Conservation (phyloP, 2,329 filamentous ascomycete genomes). For the Alternaria postmessia region DNA sequence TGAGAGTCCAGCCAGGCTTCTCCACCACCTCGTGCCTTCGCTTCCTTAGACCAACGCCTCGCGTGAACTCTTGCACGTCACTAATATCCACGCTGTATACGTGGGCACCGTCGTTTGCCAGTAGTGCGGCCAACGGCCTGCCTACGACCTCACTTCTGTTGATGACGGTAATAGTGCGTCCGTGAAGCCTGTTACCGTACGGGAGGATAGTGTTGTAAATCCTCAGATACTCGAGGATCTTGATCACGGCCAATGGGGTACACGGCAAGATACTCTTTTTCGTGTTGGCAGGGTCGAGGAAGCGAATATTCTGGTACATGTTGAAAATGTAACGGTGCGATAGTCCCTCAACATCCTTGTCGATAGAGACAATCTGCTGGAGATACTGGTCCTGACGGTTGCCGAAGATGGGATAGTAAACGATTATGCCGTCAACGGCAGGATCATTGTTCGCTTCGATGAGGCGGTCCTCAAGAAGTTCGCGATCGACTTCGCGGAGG, state of each 20-base stretch:
- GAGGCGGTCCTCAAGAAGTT: constrained; percentile 88
- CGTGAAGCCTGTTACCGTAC: constrained; percentile 90
- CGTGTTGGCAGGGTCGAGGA: constrained; percentile 79
- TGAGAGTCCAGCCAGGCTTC: constrained; percentile 78
- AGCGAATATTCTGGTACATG: constrained; percentile 99
- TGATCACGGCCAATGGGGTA: constrained; percentile 94
- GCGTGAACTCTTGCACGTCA: constrained; percentile 89
- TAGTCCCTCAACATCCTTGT: constrained; percentile 95
- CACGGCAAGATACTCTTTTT: constrained; percentile 95
- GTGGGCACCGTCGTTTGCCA: constrained; percentile 94
- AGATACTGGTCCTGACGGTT: constrained; percentile 91
- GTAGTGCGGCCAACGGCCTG: constrained; percentile 85
- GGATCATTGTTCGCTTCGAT: constrained; percentile 82
- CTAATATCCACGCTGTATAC: constrained; percentile 96
- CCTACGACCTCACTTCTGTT: constrained; percentile 97
- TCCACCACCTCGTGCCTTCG: constrained; percentile 86
- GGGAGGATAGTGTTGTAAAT: constrained; percentile 97
- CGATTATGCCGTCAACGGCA: constrained; percentile 85
- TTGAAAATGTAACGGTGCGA: constrained; percentile 96
- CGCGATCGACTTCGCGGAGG: constrained; percentile 82
- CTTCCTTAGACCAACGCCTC: constrained; percentile 86
- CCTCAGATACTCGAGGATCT: constrained; percentile 93
- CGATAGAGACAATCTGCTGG: constrained; percentile 88
- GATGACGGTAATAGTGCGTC: constrained; percentile 93
- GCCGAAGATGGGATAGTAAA: constrained; percentile 98